These are phyloP conservation scores for Euphorbia pulcherrima DNA, from an alignment of 345 rosid species.

Conservation along the genomic window DNA sequence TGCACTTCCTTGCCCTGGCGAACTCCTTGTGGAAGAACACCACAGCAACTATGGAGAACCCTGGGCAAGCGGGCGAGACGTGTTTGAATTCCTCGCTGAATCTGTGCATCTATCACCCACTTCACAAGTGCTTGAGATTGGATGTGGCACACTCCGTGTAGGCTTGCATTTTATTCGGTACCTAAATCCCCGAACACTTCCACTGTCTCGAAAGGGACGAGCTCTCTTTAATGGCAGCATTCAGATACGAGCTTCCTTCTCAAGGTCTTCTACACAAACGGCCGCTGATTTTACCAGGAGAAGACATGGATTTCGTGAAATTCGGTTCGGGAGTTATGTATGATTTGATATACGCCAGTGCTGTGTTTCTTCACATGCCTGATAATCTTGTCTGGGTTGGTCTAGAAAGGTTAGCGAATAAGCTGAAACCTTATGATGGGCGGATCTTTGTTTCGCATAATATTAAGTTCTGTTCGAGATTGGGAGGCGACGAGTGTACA, in stretches of 20 bases:
- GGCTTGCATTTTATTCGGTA: conserved; percentile 88
- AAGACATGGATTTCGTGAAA: conserved; percentile 84
- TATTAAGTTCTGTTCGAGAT: conserved; percentile 78
- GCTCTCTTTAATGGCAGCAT: conserved; percentile 94
- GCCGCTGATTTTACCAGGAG: conserved; percentile 74
- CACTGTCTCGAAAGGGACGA: conserved; percentile 94
- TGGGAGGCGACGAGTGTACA: conserved; percentile 72
- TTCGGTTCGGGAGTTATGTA: conserved; percentile 59
- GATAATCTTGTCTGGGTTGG: conserved; percentile 93
- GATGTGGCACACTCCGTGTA: conserved; percentile 93
- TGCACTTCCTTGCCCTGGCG: conserved; percentile 81
- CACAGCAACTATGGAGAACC: conserved; percentile 97
- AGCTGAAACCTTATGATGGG: conserved; percentile 72
- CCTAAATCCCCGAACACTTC: conserved; percentile 55
- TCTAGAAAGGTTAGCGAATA: conserved; percentile 62
- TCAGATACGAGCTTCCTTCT: conserved; percentile 89
- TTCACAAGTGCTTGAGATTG: conserved; percentile 79
- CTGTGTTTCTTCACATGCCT: conserved; percentile 97
- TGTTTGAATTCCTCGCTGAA: conserved; percentile 85
- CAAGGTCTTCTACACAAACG: conserved; percentile 85
- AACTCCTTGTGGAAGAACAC: conserved; percentile 88
- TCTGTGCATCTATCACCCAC: conserved; percentile 42
- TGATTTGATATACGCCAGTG: conserved; percentile 89
- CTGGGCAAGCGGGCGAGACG: conserved; percentile 95
- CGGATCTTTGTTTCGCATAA: conserved; percentile 91